A percentile compares a stretch with the other conserved stretches of the same genome.
These are phyloP conservation scores for Penicillium roqueforti DNA, from an alignment of 495 filamentous ascomycete genomes.

Conservation along the genomic window DNA sequence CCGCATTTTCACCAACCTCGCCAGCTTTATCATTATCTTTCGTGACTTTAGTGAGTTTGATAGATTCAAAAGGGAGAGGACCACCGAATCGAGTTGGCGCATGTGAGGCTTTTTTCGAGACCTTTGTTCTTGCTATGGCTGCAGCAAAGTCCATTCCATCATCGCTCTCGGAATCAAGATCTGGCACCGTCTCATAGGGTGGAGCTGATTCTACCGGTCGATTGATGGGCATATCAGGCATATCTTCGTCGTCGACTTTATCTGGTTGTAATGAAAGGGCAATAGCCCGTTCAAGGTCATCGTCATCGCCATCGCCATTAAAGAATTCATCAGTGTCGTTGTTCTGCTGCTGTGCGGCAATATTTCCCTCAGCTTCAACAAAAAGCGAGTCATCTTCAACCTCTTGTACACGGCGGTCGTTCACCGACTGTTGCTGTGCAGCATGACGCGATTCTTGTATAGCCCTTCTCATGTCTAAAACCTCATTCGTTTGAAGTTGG, in stretches of 20 bases:
- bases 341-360: slow-evolving; percentile 20
- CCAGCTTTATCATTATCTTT: slow-evolving; percentile 2
- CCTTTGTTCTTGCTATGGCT: slow-evolving; percentile 40
- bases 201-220: slow-evolving; percentile 15
- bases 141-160: slow-evolving; percentile 44
- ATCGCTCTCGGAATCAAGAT: slow-evolving; percentile 32
- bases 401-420: not conserved
- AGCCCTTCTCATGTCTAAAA: slow-evolving; percentile 39
- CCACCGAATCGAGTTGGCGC: slow-evolving; percentile 53
- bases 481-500: slow-evolving; percentile 30
- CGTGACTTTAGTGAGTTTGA: slow-evolving; percentile 57
- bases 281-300: slow-evolving; percentile 77
- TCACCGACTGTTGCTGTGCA: slow-evolving; percentile 13
- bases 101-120: slow-evolving; percentile 24
- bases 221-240: slow-evolving; percentile 35
- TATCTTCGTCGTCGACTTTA: slow-evolving; percentile 28
- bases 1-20: slow-evolving; percentile 51
- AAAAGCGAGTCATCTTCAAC: slow-evolving; percentile 61
- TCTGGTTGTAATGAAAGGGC: slow-evolving; percentile 63
- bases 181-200: slow-evolving; percentile 12
- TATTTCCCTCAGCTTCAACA: slow-evolving; percentile 48
- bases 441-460: slow-evolving; percentile 33
- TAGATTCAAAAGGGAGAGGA: slow-evolving; percentile 82
- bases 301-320: slow-evolving; percentile 52
- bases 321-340: slow-evolving; percentile 40